A percentile compares a stretch with the other conserved stretches of the same genome.
These are phyloP conservation scores for Penicillium manginii DNA, from an alignment of 495 filamentous ascomycete species.

Conservation along the genomic window DNA sequence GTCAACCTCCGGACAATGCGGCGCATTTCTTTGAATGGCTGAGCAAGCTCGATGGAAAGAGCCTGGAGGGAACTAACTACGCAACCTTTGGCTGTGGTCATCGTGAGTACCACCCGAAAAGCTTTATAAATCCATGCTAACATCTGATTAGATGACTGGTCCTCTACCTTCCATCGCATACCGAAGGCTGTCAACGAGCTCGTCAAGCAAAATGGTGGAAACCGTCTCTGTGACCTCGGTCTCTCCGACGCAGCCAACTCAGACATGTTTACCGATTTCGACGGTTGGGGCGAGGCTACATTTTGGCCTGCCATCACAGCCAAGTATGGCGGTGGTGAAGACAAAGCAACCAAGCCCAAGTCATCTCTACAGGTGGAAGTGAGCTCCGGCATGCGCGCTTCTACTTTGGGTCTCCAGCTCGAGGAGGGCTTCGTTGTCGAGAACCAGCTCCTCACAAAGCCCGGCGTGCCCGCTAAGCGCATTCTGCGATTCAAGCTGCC, in stretches of 20 bases:
- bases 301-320: conserved; percentile 67
- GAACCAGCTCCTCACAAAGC: conserved; percentile 56
- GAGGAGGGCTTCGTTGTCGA: conserved; percentile 62
- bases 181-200: conserved; percentile 64
- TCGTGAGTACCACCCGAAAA: conserved; percentile 27
- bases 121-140: conserved; percentile 22
- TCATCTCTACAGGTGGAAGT: conserved; percentile 58
- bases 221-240: conserved; percentile 58
- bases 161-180: conserved; percentile 70
- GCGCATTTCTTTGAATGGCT: conserved; percentile 71
- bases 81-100: conserved; percentile 62
- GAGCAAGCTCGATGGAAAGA: conserved; percentile 49
- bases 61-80: conserved; percentile 59
- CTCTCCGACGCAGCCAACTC: conserved; percentile 63
- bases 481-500: conserved; percentile 70
- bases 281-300: conserved; percentile 66
- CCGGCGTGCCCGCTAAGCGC: conserved; percentile 60
- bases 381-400: conserved; percentile 58
- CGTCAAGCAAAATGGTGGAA: conserved; percentile 55
- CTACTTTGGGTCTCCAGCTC: conserved; percentile 68
- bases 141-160: conserved; percentile 57
- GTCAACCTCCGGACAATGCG: conserved; percentile 76
- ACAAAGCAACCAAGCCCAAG: conserved; percentile 30
- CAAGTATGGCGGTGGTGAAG: conserved; percentile 42
- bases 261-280: conserved; percentile 73